Conservation (phyloP, 805 yeast genomes). For the Kluyveromyces starmeri region DNA sequence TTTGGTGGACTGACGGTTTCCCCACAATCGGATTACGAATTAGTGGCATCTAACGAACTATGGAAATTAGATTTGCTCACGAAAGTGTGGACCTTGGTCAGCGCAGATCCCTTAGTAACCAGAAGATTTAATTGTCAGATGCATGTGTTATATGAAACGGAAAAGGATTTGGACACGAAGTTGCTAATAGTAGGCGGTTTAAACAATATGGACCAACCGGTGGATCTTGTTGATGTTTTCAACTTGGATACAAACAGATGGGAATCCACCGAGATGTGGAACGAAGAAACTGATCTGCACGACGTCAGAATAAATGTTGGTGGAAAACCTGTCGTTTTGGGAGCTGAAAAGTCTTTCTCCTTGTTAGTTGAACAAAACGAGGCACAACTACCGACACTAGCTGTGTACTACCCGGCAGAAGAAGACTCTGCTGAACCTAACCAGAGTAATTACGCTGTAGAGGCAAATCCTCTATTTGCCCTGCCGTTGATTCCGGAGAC, state of each 20-base stretch:
- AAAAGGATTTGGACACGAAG: constrained; percentile 26
- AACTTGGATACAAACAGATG: constrained; percentile 24
- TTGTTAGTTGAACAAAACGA: constrained; percentile 22
- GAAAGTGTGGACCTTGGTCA: constrained; percentile 46
- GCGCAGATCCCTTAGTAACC: constrained; percentile 30
- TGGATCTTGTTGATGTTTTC: constrained; percentile 24
- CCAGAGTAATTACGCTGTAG: constrained; percentile 2
- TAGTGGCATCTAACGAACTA: constrained; percentile 49
- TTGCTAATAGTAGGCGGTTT: constrained; percentile 28
- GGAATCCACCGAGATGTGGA: constrained; percentile 18
- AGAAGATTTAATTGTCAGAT: constrained; percentile 47
- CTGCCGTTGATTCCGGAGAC: constrained; percentile 28
- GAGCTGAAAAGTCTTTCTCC: constrained; percentile 18
- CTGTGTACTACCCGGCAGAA: constrained; percentile 15
- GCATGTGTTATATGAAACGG: constrained; percentile 26
- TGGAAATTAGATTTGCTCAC: constrained; percentile 57
- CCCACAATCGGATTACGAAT: constrained; percentile 28
- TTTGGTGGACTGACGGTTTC: constrained; percentile 56
- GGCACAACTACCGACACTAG: constrained; percentile 23
- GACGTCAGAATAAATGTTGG: constrained; percentile 17
- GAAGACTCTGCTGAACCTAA: constrained; percentile 8
- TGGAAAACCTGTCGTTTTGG: constrained; percentile 12
- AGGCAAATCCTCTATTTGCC: constrained; percentile 25
- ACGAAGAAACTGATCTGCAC: constrained; percentile 8
- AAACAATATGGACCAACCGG: constrained; percentile 25